These are phyloP conservation scores for Penicillium griseofulvum DNA, from an alignment of 2,329 filamentous ascomycete species.

Conservation along the genomic window DNA sequence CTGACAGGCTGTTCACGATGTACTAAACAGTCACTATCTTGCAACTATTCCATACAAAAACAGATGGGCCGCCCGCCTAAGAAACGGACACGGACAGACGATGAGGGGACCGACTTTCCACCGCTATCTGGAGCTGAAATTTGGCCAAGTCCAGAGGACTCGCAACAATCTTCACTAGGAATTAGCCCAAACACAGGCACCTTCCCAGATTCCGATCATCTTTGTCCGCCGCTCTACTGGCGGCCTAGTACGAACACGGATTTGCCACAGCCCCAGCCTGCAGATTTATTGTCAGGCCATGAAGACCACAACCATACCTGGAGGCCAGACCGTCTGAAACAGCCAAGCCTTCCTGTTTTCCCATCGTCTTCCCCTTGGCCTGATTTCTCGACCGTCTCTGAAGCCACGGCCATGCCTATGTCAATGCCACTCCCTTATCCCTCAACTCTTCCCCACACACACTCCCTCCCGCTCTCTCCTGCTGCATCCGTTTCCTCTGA, in stretches of 20 bases:
- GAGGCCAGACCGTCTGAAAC: constrained; percentile 23
- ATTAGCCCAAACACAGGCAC: constrained; percentile 15
- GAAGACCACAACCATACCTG: constrained; percentile 28
- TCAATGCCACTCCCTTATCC: not conserved
- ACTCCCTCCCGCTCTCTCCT: constrained; percentile 24
- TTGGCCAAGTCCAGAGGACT: constrained; percentile 26
- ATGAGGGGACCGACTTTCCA: constrained; percentile 19
- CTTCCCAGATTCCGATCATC: constrained; percentile 24
- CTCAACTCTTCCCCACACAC: constrained; percentile 20
- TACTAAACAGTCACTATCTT: constrained; percentile 41
- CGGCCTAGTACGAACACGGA: not conserved
- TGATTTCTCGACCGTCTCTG: constrained; percentile 40
- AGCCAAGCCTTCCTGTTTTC: constrained; percentile 24
- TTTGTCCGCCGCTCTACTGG: constrained; percentile 29
- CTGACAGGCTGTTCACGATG: constrained; percentile 44
- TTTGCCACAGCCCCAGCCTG: constrained; percentile 13
- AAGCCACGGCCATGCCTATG: constrained; percentile 30
- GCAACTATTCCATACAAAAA: constrained; percentile 49
- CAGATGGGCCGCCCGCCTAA: constrained; percentile 50
- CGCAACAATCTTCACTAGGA: constrained; percentile 15
- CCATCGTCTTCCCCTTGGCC: constrained; percentile 40
- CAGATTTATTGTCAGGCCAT: constrained; percentile 21
- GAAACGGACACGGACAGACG: constrained; percentile 36
- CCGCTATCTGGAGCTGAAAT: constrained; percentile 14
- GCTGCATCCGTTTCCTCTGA: constrained; percentile 21